Conservation (phyloP, 106 monocot species). For the Phalaenopsis aphrodite region DNA sequence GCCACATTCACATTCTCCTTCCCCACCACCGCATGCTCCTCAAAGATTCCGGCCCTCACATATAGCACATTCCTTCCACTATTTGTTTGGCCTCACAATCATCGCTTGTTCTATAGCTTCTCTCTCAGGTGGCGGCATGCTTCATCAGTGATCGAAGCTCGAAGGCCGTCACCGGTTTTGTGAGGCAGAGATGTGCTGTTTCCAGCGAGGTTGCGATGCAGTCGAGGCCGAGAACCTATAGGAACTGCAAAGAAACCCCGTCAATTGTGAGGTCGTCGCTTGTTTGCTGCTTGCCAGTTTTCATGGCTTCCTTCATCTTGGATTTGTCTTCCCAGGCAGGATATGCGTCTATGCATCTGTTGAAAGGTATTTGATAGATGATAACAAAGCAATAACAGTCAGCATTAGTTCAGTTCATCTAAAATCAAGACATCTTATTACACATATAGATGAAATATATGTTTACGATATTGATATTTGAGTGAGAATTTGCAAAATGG, state of each 20-base stretch:
- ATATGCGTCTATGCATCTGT: conserved; percentile 74
- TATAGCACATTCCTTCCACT: conserved; percentile 61
- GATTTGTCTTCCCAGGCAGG: conserved; percentile 57
- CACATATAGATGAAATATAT: too few species aligned
- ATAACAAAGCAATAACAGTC: too few species aligned
- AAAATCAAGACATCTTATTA: too few species aligned
- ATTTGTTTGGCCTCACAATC: conserved; percentile 31
- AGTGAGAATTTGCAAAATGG: too few species aligned
- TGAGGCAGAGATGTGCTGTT: background rate
- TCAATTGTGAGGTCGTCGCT: conserved; percentile 76
- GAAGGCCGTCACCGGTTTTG: conserved; percentile 20
- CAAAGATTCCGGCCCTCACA: conserved; percentile 63
- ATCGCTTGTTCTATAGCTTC: conserved; percentile 17
- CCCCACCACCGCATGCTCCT: conserved; percentile 38
- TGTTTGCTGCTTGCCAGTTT: conserved; percentile 44
- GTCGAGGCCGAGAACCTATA: conserved; percentile 18
- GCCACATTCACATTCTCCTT: conserved; percentile 51
- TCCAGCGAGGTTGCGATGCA: conserved; percentile 17
- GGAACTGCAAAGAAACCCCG: conserved; percentile 20
- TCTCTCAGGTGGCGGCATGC: conserved; percentile 42
- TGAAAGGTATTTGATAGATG: too few species aligned
- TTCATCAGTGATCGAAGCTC: conserved; percentile 26
- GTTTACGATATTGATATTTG: too few species aligned
- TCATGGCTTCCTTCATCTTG: conserved; percentile 58
- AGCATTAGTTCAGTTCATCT: too few species aligned